Evolutionary conservation across 1,284 basidiomycete genomes (phyloP).

Genomic region (Pseudozyma hubeiensis): DNA sequence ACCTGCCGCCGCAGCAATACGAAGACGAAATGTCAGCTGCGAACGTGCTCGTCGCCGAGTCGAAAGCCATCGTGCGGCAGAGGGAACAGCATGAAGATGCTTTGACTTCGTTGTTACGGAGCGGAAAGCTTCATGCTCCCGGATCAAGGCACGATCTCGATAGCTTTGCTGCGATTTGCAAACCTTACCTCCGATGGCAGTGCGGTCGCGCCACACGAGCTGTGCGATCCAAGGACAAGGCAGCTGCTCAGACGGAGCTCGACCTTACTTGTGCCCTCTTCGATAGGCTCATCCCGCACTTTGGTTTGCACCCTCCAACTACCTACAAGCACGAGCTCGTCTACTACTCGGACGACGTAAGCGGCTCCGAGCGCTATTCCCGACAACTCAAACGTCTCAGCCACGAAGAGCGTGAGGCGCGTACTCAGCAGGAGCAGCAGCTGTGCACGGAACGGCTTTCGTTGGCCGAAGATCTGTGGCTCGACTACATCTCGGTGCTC

Average conservation of each 20-base stretch:
- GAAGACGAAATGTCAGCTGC: conserved; percentile 58
- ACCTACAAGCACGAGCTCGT: conserved; percentile 29
- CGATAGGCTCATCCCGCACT: conserved; percentile 34
- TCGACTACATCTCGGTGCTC: conserved; percentile 51
- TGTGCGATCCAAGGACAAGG: conserved; percentile 41
- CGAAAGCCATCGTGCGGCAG: conserved; percentile 20
- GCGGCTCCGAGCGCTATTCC: conserved; percentile 23
- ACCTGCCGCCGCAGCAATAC: conserved; percentile 56
- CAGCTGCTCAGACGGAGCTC: conserved; percentile 25
- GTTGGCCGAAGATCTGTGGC: conserved; percentile 56
- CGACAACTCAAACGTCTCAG: conserved; percentile 31
- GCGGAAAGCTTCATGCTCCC: conserved; percentile 1
- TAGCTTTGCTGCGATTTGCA: conserved; percentile 30
- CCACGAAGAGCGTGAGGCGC: conserved; percentile 11
- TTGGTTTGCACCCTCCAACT: conserved; percentile 39
- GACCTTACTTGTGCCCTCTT: conserved; percentile 36
- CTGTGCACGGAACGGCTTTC: conserved; percentile 23
- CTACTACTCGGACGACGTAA: conserved; percentile 29
- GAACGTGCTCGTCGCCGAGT: conserved; percentile 40
- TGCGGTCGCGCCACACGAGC: conserved; percentile 27
- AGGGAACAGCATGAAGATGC: conserved; percentile 53
- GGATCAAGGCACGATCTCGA: conserved; percentile 27
- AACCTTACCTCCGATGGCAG: conserved; percentile 51
- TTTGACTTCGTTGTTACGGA: conserved; percentile 3
- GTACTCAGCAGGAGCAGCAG: conserved; percentile 33